Evolutionary conservation across 495 filamentous ascomycete species (phyloP).

Genomic region (Aspergillus homomorphus): DNA sequence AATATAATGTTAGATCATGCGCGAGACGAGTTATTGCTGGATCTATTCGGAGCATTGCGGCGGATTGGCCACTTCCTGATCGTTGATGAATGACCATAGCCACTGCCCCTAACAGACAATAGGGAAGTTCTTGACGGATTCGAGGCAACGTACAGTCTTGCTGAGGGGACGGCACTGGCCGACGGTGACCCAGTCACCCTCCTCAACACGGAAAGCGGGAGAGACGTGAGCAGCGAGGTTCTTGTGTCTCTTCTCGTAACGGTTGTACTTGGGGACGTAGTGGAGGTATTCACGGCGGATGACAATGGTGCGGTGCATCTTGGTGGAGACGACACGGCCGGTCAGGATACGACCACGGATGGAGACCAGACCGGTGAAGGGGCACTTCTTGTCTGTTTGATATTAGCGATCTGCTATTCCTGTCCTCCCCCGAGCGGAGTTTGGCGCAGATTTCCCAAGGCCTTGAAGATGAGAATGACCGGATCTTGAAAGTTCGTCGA

Average conservation of each 20-base stretch:
- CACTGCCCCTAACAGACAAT: background rate
- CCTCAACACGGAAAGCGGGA: constrained; percentile 99
- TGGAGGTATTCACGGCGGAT: constrained; percentile 99
- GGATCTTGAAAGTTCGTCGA: background rate
- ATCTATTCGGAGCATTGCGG: background rate
- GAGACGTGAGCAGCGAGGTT: constrained; percentile 98
- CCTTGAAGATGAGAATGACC: constrained; percentile 14
- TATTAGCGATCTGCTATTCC: constrained; percentile 26
- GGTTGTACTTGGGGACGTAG: constrained; percentile 97
- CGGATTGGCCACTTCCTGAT: background rate
- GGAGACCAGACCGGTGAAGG: constrained; percentile 95
- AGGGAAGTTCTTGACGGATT: background rate
- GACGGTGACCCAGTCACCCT: constrained; percentile 98
- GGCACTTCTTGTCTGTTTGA: constrained; percentile 97
- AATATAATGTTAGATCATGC: constrained; percentile 21
- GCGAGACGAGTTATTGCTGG: background rate
- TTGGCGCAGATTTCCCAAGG: constrained; percentile 3
- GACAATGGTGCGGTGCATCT: constrained; percentile 99
- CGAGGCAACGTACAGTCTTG: constrained; percentile 81
- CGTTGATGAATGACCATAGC: background rate
- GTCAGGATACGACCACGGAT: constrained; percentile 99
- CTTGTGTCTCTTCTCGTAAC: constrained; percentile 99
- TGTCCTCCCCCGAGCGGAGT: background rate
- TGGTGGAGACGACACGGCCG: constrained; percentile 96
- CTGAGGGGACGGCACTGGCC: constrained; percentile 96